A percentile compares a stretch with the other conserved stretches of the same genome.
phyloP scores from a whole-genome alignment of 164 flowering plant species.

The Macadamia tetraphylla region DNA sequence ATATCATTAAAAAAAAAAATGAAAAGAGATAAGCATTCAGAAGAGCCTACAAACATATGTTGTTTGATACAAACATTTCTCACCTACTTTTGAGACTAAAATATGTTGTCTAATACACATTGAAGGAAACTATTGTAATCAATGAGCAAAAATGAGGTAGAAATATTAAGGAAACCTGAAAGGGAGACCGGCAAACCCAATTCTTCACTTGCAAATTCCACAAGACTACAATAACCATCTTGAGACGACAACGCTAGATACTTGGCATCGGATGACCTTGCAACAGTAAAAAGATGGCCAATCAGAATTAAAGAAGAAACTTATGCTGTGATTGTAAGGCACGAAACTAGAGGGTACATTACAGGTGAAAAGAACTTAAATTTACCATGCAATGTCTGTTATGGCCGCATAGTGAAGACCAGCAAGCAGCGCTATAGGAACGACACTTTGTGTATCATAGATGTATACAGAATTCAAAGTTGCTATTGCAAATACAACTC shows the following conservation, averaged over 20 bases:
- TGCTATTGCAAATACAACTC: constrained; percentile 84
- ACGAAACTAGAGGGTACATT: not conserved
- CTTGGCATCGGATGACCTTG: constrained; percentile 74
- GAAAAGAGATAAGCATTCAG: not conserved
- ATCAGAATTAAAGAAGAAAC: constrained; percentile 6
- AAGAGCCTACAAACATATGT: too few species aligned
- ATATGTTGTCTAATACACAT: not conserved
- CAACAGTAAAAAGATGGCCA: constrained; percentile 11
- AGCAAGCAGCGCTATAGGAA: constrained; percentile 82
- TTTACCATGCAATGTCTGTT: constrained; percentile 92
- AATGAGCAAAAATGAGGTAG: constrained; percentile 1
- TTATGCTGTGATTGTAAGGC: not conserved
- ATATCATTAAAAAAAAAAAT: not conserved
- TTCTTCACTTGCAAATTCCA: constrained; percentile 79
- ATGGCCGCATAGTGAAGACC: constrained; percentile 97
- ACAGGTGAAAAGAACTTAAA: not conserved
- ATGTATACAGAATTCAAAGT: constrained; percentile 87
- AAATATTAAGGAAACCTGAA: constrained; percentile 38
- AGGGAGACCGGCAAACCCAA: constrained; percentile 55
- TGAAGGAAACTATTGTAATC: not conserved
- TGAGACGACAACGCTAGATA: constrained; percentile 79
- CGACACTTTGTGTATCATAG: constrained; percentile 80
- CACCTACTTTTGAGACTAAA: not conserved
- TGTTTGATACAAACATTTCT: too few species aligned
- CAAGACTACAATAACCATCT: constrained; percentile 86